Evolutionary conservation across 2,329 filamentous ascomycete genomes (phyloP).

Genomic region (Ophiostoma sp.): DNA sequence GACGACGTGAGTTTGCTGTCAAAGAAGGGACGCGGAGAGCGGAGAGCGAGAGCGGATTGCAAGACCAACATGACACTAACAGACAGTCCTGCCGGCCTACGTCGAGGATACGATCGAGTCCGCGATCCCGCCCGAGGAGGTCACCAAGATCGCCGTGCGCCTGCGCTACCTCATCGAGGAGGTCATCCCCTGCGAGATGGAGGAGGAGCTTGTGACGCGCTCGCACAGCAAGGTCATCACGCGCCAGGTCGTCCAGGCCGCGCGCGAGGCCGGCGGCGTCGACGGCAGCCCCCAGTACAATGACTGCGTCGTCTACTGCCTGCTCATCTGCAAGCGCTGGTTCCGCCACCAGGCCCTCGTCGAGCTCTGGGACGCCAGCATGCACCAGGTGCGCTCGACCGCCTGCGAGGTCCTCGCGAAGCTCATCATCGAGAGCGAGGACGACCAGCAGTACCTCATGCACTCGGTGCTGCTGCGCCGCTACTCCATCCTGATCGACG

Average conservation of each 20-base stretch:
- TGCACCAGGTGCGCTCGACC: slow-evolving; percentile 70
- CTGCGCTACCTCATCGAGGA: slow-evolving; percentile 87
- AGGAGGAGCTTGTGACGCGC: slow-evolving; percentile 65
- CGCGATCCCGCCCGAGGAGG: slow-evolving; percentile 68
- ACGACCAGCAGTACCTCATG: slow-evolving; percentile 71
- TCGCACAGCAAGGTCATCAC: slow-evolving; percentile 86
- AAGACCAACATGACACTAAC: neutral
- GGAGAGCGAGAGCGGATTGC: no score
- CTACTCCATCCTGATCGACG: slow-evolving; percentile 74
- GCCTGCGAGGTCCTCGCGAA: slow-evolving; percentile 94
- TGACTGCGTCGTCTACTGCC: slow-evolving; percentile 76
- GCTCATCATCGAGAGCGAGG: slow-evolving; percentile 74
- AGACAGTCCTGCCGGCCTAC: slow-evolving; percentile 61
- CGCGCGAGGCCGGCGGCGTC: slow-evolving; percentile 73
- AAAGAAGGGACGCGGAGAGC: no score
- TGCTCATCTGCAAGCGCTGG: slow-evolving; percentile 66
- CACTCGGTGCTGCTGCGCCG: slow-evolving; percentile 78
- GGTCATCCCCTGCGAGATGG: slow-evolving; percentile 83
- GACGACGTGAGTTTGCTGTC: slow-evolving; percentile 29
- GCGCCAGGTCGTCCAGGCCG: slow-evolving; percentile 68
- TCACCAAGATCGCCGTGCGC: slow-evolving; percentile 83
- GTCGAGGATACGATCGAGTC: slow-evolving; percentile 55
- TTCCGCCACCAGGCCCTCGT: slow-evolving; percentile 72
- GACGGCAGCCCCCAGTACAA: slow-evolving; percentile 70
- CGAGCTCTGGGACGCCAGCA: slow-evolving; percentile 88